A percentile compares a stretch with the other conserved stretches of the same genome.
These are phyloP conservation scores for Lepidium africanum DNA, from an alignment of 345 rosid genomes.

Conservation along the genomic window DNA sequence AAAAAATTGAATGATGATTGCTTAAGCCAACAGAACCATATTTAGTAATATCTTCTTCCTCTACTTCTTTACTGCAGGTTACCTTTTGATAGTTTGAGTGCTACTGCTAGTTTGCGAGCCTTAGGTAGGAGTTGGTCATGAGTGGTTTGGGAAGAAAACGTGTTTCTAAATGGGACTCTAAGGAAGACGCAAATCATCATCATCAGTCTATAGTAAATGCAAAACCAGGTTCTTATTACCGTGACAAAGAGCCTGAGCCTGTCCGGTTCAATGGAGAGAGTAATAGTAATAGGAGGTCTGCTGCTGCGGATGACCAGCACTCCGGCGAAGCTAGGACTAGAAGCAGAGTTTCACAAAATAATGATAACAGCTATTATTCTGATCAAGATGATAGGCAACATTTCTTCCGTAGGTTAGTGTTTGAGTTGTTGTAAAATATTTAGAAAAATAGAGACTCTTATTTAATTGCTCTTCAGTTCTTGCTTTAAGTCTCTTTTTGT, in stretches of 20 bases:
- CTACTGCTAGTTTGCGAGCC: not conserved
- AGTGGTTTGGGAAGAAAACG: conserved; percentile 52
- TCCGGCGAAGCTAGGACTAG: conserved; percentile 40
- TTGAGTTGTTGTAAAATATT: not conserved
- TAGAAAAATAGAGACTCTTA: not conserved
- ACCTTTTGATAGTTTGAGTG: not conserved
- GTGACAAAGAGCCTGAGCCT: conserved; percentile 38
- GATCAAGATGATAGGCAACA: conserved; percentile 21
- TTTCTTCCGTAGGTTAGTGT: conserved; percentile 26
- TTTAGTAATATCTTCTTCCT: not conserved
- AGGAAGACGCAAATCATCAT: conserved; percentile 42
- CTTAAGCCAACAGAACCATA: not conserved
- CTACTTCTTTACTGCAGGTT: not conserved
- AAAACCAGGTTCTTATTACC: conserved; percentile 33
- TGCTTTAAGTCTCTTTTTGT: not conserved
- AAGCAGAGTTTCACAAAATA: conserved; percentile 42
- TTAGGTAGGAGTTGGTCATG: conserved; percentile 32
- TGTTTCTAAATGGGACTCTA: conserved; percentile 70
- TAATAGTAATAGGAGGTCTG: conserved; percentile 41
- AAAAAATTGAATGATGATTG: not conserved
- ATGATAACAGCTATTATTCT: conserved; percentile 26
- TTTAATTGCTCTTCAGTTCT: not conserved
- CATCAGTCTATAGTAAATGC: conserved; percentile 34
- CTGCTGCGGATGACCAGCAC: conserved; percentile 19
- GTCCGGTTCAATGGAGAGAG: conserved; percentile 39